Evolutionary conservation across 331 rosid species (phyloP), one percentile per base, ranked within the genome.

Genomic region (Arachis monticola): DNA sequence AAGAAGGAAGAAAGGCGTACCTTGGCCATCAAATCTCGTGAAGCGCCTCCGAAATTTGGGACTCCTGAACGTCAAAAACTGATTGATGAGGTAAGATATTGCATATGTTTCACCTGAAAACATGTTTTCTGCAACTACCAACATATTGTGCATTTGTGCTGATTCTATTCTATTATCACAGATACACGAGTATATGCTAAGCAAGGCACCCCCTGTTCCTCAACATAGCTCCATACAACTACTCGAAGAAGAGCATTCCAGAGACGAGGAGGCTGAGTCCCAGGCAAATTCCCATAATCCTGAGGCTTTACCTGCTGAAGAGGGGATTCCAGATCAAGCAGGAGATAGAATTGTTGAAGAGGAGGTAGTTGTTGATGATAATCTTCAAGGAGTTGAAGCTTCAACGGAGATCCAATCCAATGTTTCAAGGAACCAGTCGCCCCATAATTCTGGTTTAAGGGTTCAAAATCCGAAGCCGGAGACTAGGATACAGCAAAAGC

Each of bases 191-290:
- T 91, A 74, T 71, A 83, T 93, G 88, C 83, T 91, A 45, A 87
- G 89, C 86, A 93, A 89, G 89, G 96, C 88, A 40, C 90, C 96
- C 3, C 85, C 91, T 64, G 88, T 89, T 77, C 98, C 97, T 74
- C 86, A 86, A 81, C 76, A 47, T 35, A 67, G 74, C 73, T 66
- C 85, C 55, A 45, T 85, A 5, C 75, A 74, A n/a, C 73, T 76
- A 65, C 69, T 89, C 0, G 84, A 81, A 64, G 85, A 81, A 58
- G 96, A 86, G 53, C 81, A 78, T 6, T 81, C 87, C 2, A 22
- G 77, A 53, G 71, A 55, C 69, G 79, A 58, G 51, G 87, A 81
- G 42, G 80, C 58, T 53, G 80, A 80, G 40, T 70, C 70, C 70
- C 83, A 64, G 35, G 85, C 10, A 2, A 67, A 79, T 65, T 69